These are phyloP conservation scores for Entomortierella chlamydospora DNA, from an alignment of 192 early-diverging fungal genomes.

Conservation along the genomic window DNA sequence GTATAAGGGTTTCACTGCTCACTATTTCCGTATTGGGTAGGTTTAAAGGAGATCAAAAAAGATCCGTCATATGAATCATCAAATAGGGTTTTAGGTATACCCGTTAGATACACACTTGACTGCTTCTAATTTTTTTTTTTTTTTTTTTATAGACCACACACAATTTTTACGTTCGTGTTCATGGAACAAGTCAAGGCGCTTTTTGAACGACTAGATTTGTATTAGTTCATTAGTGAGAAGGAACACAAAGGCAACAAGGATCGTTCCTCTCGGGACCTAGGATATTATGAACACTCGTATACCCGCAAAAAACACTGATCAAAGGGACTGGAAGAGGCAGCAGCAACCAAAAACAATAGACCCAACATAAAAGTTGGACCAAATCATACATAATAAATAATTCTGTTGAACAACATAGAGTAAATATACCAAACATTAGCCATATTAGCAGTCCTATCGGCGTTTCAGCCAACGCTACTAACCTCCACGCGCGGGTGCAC, in stretches of 20 bases:
- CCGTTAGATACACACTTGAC: background rate
- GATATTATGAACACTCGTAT: background rate
- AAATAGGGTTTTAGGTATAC: conserved; percentile 24
- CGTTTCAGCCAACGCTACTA: no score
- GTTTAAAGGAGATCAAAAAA: conserved; percentile 3
- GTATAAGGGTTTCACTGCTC: conserved; percentile 93
- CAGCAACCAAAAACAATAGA: no score
- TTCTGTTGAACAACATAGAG: no score
- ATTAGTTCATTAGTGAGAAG: background rate
- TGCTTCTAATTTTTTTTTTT: background rate
- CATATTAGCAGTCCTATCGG: no score
- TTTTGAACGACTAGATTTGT: conserved; percentile 19
- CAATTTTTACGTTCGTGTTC: conserved; percentile 43
- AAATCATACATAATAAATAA: no score
- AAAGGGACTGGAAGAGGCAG: no score
- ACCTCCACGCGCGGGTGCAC: no score
- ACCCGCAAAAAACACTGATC: no score
- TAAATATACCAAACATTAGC: no score
- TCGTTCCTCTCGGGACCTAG: background rate
- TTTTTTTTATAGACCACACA: conserved; percentile 49
- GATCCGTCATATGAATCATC: background rate
- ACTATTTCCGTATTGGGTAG: conserved; percentile 92
- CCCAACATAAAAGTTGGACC: no score
- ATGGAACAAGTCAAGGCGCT: conserved; percentile 48
- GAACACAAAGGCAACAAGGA: background rate